Base-by-base conservation (phyloP, 2,329 filamentous ascomycete genomes). In the Fusarium sp. region DNA sequence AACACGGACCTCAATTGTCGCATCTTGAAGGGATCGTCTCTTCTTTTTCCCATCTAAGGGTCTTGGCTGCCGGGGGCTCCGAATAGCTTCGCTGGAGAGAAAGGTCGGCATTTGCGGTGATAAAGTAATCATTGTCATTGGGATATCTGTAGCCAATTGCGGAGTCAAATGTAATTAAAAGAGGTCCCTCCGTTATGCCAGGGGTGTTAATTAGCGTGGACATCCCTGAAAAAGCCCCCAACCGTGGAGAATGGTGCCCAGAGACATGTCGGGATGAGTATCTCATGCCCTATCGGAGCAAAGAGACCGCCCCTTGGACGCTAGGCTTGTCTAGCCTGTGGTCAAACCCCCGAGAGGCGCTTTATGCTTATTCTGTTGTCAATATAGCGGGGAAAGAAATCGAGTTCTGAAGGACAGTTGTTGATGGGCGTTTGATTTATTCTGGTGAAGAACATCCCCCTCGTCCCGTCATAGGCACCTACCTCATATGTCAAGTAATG, bases 351-450 rank as follows among this genome's bases (percentile, higher is more conserved):
- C 52, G 39, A 68, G 44, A 45, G 61, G 65, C 54, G 45, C 39
- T 68, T 68, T 68, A 68, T 69, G 65, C 65, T 69, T 68, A 68
- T 61, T 69, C 38, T 15, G 26, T 65, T 44, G 62, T 55, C 28
- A 57, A 43, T 61, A 34, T 28, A 46, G 51, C 26, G 58, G 58
- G 33, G 53, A 40, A 33, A 38, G 22, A 36, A 34, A 34, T 46
- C 11, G 14, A 18, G 7, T 38, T 40, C 22, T 24, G 7, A 10
- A 42, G n/a, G n/a, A 26, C 10, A 10, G 26, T 28, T 36, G 28
- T 18, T 34, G 20, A 34, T 22, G 20, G 18, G 24, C 9, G 8
- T 15, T 42, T 28, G 34, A 34, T 26, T 22, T 18, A 20, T 33
- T 10, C 4, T 11, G 11, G 20, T 13, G 36, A 31, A 31, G 18